Percentiles rank a stretch among this genome's conserved stretches.
Evolutionary conservation across 2,329 filamentous ascomycete genomes (phyloP).

Genomic region (Fusarium sp.): DNA sequence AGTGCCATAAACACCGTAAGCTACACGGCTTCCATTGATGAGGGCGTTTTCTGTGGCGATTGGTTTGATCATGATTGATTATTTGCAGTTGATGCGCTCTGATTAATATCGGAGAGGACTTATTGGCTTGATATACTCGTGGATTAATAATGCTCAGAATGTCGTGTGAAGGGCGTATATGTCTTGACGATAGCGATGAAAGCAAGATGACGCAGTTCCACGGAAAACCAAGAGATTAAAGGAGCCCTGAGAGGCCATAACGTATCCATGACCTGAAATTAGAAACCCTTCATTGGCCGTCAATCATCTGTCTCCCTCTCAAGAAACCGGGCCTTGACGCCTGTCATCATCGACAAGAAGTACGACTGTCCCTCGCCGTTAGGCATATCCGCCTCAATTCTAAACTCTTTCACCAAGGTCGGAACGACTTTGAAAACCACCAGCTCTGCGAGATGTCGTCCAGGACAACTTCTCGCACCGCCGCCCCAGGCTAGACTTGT

Average conservation of each 20-base stretch:
- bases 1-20: constrained; percentile 45
- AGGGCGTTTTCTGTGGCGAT: constrained; percentile 46
- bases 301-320: neutral
- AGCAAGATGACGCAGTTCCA: neutral
- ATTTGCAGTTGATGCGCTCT: neutral
- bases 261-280: rapidly evolving
- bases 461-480: constrained; percentile 62
- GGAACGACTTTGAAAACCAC: constrained; percentile 59
- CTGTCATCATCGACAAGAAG: constrained; percentile 64
- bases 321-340: constrained; percentile 56
- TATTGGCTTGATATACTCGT: constrained; percentile 4
- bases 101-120: rapidly evolving
- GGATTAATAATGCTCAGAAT: constrained; percentile 29
- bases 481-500: constrained; percentile 64
- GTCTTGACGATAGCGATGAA: neutral
- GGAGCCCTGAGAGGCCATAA: neutral
- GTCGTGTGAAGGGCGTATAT: constrained; percentile 36
- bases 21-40: constrained; percentile 43
- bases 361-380: constrained; percentile 58
- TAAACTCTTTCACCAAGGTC: constrained; percentile 57
- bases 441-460: constrained; percentile 62
- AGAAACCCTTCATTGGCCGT: neutral
- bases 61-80: constrained; percentile 25
- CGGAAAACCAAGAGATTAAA: neutral
- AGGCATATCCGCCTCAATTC: constrained; percentile 54